A percentile compares a stretch with the other conserved stretches of the same genome.
phyloP scores from a whole-genome alignment of 2,329 filamentous ascomycete genomes.

The Biscogniauxia marginata region DNA sequence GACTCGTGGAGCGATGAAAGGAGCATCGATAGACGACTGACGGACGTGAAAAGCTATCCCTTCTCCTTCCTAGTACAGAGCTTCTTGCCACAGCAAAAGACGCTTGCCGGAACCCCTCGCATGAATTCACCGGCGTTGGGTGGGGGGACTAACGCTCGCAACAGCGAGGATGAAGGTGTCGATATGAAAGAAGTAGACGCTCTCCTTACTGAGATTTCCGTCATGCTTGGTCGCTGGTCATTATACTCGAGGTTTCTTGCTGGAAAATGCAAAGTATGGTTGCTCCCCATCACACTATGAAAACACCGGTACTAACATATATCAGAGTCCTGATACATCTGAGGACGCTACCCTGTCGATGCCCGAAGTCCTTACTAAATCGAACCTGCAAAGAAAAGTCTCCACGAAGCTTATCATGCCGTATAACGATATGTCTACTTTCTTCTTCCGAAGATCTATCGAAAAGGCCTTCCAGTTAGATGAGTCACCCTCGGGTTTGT shows the following conservation, averaged over 20 bases:
- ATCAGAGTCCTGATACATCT: conserved; percentile 50
- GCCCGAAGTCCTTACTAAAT: conserved; percentile 74
- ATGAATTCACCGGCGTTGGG: conserved; percentile 74
- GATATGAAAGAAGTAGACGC: conserved; percentile 96
- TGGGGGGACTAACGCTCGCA: conserved; percentile 50
- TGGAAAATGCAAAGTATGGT: conserved; percentile 74
- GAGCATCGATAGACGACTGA: conserved; percentile 78
- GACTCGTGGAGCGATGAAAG: conserved; percentile 95
- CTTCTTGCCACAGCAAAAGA: conserved; percentile 73
- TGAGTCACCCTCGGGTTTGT: conserved; percentile 77
- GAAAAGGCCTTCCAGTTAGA: conserved; percentile 98
- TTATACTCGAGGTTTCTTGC: conserved; percentile 87
- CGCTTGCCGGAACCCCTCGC: conserved; percentile 59
- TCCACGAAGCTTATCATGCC: conserved; percentile 70
- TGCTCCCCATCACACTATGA: conserved; percentile 10
- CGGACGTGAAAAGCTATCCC: conserved; percentile 95
- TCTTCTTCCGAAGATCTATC: conserved; percentile 94
- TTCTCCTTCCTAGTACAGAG: conserved; percentile 97
- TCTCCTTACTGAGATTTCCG: conserved; percentile 79
- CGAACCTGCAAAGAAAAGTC: conserved; percentile 78
- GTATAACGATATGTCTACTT: conserved; percentile 90
- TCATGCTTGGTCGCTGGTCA: conserved; percentile 93
- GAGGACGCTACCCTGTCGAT: conserved; percentile 60
- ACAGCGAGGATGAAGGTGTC: conserved; percentile 85
- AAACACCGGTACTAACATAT: conserved; percentile 25